Evolutionary conservation across 805 yeast genomes (phyloP).

Genomic region (Kregervanrija fluxuum): DNA sequence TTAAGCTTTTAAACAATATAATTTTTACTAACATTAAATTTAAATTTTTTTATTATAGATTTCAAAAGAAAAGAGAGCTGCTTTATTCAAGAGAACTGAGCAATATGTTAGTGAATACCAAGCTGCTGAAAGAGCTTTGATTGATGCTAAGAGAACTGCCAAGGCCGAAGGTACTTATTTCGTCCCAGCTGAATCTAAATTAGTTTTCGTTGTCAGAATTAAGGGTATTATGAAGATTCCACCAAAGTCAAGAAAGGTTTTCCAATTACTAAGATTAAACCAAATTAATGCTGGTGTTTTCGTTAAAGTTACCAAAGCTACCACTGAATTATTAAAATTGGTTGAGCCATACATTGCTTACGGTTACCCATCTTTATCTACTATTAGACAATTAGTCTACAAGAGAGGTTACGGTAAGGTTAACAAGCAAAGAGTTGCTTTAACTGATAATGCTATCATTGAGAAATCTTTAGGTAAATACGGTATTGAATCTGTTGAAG

Average conservation of each 20-base stretch:
- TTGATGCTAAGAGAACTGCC: conserved; percentile 87
- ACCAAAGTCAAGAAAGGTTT: conserved; percentile 98
- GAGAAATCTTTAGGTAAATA: conserved; percentile 85
- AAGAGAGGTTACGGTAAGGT: conserved; percentile 98
- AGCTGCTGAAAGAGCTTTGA: conserved; percentile 82
- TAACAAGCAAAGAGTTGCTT: conserved; percentile 91
- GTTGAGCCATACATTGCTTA: conserved; percentile 95
- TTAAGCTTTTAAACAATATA: not conserved
- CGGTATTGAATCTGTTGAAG: conserved; percentile 90
- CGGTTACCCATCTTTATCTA: conserved; percentile 94
- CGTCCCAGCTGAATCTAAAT: conserved; percentile 91
- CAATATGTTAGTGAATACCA: conserved; percentile 93
- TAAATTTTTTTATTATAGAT: conserved; percentile 23
- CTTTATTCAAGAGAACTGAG: conserved; percentile 82
- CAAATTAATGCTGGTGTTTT: conserved; percentile 94
- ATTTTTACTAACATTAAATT: conserved; percentile 21
- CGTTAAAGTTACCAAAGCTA: conserved; percentile 93
- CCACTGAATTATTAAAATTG: conserved; percentile 83
- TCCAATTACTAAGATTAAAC: conserved; percentile 86
- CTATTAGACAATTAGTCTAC: conserved; percentile 89
- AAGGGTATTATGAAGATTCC: conserved; percentile 99
- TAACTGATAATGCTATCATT: conserved; percentile 80
- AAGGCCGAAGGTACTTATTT: conserved; percentile 90
- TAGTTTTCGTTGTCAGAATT: conserved; percentile 95
- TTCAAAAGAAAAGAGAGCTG: conserved; percentile 40